Evolutionary conservation across 108 stramenopile genomes (phyloP).

Genomic region (Discostella stelligeroides): DNA sequence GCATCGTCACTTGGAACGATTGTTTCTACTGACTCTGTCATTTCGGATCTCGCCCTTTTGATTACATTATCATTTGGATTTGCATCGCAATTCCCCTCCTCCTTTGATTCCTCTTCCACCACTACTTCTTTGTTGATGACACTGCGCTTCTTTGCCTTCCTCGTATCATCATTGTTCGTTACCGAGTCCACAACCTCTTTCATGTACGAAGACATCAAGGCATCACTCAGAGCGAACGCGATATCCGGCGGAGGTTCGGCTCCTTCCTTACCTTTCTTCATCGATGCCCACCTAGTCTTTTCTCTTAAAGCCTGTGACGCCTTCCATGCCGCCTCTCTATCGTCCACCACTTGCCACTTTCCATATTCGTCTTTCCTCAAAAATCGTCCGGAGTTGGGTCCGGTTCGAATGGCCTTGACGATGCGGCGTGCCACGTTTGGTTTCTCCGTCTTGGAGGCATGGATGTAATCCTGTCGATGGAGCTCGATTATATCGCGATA

Average conservation of each 20-base stretch:
- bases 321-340: conserved; percentile 57
- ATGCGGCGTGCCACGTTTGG: conserved; percentile 78
- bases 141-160: conserved; percentile 30
- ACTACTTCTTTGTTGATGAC: background rate
- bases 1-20: background rate
- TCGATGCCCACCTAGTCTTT: conserved; percentile 51
- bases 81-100: background rate
- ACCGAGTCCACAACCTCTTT: conserved; percentile 13
- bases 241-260: conserved; percentile 2
- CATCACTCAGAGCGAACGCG: too few species aligned
- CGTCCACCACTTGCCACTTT: conserved; percentile 75
- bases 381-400: conserved; percentile 55
- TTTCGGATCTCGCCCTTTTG: conserved; percentile 5
- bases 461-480: conserved; percentile 75
- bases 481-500: conserved; percentile 80
- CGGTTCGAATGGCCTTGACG: conserved; percentile 49
- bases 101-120: background rate
- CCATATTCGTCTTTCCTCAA: conserved; percentile 65
- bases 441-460: conserved; percentile 75
- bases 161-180: conserved; percentile 7
- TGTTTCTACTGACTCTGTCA: background rate
- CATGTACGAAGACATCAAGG: background rate
- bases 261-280: conserved; percentile 21
- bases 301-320: conserved; percentile 71
- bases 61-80: background rate